A percentile compares a stretch with the other conserved stretches of the same genome.
These are phyloP conservation scores for Xylaria digitata DNA, from an alignment of 2,329 filamentous ascomycete species.

Conservation along the genomic window DNA sequence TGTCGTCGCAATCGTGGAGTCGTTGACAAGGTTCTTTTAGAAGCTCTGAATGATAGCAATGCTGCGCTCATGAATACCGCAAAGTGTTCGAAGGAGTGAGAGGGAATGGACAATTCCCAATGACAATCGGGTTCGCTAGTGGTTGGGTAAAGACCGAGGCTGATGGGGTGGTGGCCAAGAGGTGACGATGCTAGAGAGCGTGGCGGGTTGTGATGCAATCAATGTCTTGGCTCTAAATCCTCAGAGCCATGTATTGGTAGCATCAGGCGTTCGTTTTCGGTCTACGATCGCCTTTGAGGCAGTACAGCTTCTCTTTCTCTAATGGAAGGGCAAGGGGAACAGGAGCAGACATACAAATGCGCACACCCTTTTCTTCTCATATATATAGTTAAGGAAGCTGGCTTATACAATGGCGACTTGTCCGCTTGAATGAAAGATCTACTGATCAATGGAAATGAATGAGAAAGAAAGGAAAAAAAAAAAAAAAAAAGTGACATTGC, in stretches of 20 bases:
- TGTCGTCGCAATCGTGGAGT: conserved; percentile 10
- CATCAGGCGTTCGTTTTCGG: conserved; percentile 2
- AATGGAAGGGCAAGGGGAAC: not conserved
- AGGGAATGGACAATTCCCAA: conserved; percentile 6
- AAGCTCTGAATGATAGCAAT: not conserved
- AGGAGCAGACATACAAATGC: not conserved
- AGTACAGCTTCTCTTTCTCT: not conserved
- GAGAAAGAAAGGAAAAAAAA: not conserved
- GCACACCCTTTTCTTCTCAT: not conserved
- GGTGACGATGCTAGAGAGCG: conserved; percentile 33
- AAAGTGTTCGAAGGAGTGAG: conserved; percentile 4
- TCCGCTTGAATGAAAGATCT: conserved; percentile 8
- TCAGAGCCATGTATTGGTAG: not conserved
- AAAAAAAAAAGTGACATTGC: conserved; percentile 15
- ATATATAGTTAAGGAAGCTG: not conserved
- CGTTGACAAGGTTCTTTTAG: not conserved
- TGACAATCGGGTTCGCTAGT: conserved; percentile 9
- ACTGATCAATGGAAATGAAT: not conserved
- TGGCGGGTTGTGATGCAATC: conserved; percentile 33
- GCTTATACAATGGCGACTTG: conserved; percentile 4
- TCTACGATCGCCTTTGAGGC: not conserved
- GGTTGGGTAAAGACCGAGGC: conserved; percentile 20
- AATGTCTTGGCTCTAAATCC: conserved; percentile 22
- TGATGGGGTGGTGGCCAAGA: conserved; percentile 20
- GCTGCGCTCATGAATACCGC: not conserved